Evolutionary conservation across 1,284 basidiomycete genomes (phyloP), one percentile per base, ranked within the genome.

Genomic region (Macrocystidia cucumis): DNA sequence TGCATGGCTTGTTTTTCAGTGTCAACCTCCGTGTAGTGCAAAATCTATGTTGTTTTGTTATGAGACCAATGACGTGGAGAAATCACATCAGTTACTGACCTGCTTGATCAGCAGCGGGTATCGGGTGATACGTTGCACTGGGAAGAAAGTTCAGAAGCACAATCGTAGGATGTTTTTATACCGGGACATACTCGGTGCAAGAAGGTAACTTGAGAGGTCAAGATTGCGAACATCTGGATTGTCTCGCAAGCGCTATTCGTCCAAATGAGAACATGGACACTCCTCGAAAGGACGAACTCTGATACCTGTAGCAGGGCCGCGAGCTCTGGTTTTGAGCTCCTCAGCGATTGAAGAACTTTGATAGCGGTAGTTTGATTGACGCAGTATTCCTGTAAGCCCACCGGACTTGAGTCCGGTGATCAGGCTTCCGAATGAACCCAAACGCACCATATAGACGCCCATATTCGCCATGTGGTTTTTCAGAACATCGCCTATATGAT

Each of bases 111-210:
- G 67, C 0, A 97, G 67, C 0, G 92, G 92, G 54, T 96, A 97
- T 40, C 90, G 71, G 1, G 92, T 95, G 35, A 96, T 78, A 9
- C 92, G 79, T 77, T 97, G 93, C 92, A 97, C 89, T n/a, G n/a
- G 1, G 17, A 17, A 17, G 27, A 13, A 3, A 25, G 2, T 23
- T 3, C 5, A 9, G 9, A 20, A 8, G 17, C 6, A 1, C 5
- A 28, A 7, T 11, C 24, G n/a, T n/a, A n/a, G n/a, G 9, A 23
- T 11, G 6, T n/a, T n/a, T n/a, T n/a, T n/a, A n/a, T n/a, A n/a
- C n/a, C n/a, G n/a, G n/a, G n/a, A 63, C 79, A 49, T 56, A 91
- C 89, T 97, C 0, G 93, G 93, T 12, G 81, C 81, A 4, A 98
- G 74, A 22, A 98, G 60, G 58, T 92, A 97, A 46, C 87, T 90